Evolutionary conservation across 2,329 filamentous ascomycete species (phyloP).

Genomic region (Periconia sp.): DNA sequence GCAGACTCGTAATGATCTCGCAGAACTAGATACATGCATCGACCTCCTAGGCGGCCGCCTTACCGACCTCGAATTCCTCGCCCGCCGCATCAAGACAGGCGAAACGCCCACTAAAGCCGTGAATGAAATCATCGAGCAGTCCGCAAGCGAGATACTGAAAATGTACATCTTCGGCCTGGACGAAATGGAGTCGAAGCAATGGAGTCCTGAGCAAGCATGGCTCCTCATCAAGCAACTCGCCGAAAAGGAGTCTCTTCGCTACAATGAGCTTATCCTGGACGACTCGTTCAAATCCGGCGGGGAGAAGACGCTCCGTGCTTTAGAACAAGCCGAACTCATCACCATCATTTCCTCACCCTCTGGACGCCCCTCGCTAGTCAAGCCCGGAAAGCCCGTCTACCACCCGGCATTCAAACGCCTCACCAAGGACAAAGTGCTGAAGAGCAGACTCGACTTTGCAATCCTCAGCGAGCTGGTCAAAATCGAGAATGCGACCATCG

Average conservation of each 20-base stretch:
- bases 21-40: slow-evolving; percentile 81
- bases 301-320: slow-evolving; percentile 76
- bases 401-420: slow-evolving; percentile 79
- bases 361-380: slow-evolving; percentile 79
- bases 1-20: slow-evolving; percentile 62
- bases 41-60: slow-evolving; percentile 84
- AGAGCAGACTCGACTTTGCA: slow-evolving; percentile 71
- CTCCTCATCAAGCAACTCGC: slow-evolving; percentile 81
- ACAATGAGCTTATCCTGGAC: slow-evolving; percentile 83
- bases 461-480: slow-evolving; percentile 72
- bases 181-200: slow-evolving; percentile 63
- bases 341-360: slow-evolving; percentile 71
- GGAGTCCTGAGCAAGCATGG: slow-evolving; percentile 90
- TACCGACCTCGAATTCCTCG: slow-evolving; percentile 93
- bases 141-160: slow-evolving; percentile 87
- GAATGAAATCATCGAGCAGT: slow-evolving; percentile 85
- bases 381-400: slow-evolving; percentile 85
- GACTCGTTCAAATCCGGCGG: slow-evolving; percentile 75
- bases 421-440: slow-evolving; percentile 73
- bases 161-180: slow-evolving; percentile 78
- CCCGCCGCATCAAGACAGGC: slow-evolving; percentile 85
- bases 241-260: slow-evolving; percentile 70
- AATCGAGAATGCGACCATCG: slow-evolving; percentile 75
- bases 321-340: slow-evolving; percentile 87
- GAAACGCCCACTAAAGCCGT: slow-evolving; percentile 83